Evolutionary conservation across 768 basidiomycete genomes (phyloP).

Genomic region (Phanerochaete carnosa): DNA sequence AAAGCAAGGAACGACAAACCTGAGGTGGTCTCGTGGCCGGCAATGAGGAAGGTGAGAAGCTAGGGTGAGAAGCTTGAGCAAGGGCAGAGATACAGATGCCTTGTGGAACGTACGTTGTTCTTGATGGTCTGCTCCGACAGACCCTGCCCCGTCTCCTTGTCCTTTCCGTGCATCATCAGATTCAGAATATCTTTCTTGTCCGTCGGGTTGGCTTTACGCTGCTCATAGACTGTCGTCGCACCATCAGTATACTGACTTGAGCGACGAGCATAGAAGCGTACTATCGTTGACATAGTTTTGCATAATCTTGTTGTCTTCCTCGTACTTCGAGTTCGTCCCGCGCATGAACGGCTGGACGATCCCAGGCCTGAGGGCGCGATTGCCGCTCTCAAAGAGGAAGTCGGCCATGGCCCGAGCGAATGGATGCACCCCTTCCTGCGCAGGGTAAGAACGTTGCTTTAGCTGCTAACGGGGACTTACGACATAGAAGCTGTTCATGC

Average conservation of each 20-base stretch:
- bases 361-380: slow-evolving; percentile 31
- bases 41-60: slow-evolving; percentile 49
- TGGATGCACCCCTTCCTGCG: slow-evolving; percentile 11
- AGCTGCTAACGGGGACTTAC: not conserved
- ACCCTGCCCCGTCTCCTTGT: slow-evolving; percentile 40
- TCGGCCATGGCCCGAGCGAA: slow-evolving; percentile 39
- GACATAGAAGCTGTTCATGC: slow-evolving; percentile 1
- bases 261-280: slow-evolving; percentile 16
- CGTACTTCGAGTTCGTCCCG: slow-evolving; percentile 34
- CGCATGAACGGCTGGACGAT: slow-evolving; percentile 34
- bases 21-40: slow-evolving; percentile 40
- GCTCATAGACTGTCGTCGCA: slow-evolving; percentile 30
- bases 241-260: not conserved
- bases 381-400: slow-evolving; percentile 36
- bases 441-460: not conserved
- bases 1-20: no score
- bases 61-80: slow-evolving; percentile 10
- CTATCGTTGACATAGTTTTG: slow-evolving; percentile 37
- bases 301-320: slow-evolving; percentile 38
- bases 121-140: slow-evolving; percentile 40
- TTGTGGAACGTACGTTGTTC: slow-evolving; percentile 39
- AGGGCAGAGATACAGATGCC: no score
- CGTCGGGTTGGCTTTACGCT: slow-evolving; percentile 35
- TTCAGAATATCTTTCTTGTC: slow-evolving; percentile 42
- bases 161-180: slow-evolving; percentile 41